phyloP scores from a whole-genome alignment of 352 stramenopile genomes.

The Phytophthora tubulina region DNA sequence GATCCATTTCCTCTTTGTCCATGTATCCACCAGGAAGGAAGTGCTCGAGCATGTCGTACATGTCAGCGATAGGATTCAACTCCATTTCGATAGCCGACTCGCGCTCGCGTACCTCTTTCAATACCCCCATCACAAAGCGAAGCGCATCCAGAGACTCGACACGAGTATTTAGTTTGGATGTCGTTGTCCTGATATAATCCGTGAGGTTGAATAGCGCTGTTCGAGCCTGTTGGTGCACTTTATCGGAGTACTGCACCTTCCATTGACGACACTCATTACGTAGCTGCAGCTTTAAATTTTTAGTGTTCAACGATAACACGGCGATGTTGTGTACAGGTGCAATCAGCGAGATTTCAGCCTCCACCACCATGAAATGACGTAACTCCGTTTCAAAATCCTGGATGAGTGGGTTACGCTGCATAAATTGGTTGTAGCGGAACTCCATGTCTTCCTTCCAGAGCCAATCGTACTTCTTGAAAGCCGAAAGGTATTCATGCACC shows the following conservation, averaged over 20 bases:
- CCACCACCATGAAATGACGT: constrained; percentile 83
- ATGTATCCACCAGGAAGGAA: constrained; percentile 88
- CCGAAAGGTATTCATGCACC: constrained; percentile 81
- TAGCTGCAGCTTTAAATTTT: constrained; percentile 90
- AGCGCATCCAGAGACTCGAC: constrained; percentile 83
- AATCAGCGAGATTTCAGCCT: constrained; percentile 82
- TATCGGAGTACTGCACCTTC: constrained; percentile 89
- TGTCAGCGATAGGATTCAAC: constrained; percentile 89
- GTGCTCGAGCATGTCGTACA: constrained; percentile 92
- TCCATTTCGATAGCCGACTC: constrained; percentile 92
- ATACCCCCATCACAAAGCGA: constrained; percentile 84
- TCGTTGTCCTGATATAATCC: constrained; percentile 86
- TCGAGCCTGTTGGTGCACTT: constrained; percentile 80
- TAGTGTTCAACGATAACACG: constrained; percentile 86
- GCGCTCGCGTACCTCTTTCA: constrained; percentile 87
- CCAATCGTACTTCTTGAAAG: constrained; percentile 93
- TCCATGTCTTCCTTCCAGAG: constrained; percentile 93
- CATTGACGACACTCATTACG: constrained; percentile 87
- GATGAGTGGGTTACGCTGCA: constrained; percentile 81
- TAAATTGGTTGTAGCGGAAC: constrained; percentile 87
- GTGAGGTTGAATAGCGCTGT: constrained; percentile 70
- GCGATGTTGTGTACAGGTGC: constrained; percentile 88
- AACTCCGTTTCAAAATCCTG: constrained; percentile 88
- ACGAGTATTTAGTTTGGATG: constrained; percentile 65
- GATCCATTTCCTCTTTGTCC: constrained; percentile 92